phyloP scores from a whole-genome alignment of 345 rosid genomes.

The Boechera divaricarpa region DNA sequence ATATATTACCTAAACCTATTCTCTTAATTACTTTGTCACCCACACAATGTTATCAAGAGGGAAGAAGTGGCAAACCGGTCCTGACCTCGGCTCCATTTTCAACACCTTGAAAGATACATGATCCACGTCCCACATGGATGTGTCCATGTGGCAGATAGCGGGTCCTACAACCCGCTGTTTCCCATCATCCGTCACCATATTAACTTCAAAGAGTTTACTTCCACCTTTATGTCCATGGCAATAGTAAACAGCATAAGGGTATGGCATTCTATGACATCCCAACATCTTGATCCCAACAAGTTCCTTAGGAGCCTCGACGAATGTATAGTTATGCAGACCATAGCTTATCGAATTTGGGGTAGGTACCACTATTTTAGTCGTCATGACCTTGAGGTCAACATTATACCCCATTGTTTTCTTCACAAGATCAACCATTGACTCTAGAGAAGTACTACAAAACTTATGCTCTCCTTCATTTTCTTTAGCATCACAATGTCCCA shows the following conservation, averaged over 20 bases:
- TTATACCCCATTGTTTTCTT: constrained; percentile 50
- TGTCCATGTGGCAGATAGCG: constrained; percentile 81
- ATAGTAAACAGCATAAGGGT: constrained; percentile 68
- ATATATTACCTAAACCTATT: not conserved
- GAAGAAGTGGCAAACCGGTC: constrained; percentile 78
- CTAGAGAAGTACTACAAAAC: constrained; percentile 68
- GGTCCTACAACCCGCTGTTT: constrained; percentile 54
- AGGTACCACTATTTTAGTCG: constrained; percentile 46
- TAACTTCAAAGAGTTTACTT: constrained; percentile 50
- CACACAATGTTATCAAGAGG: constrained; percentile 67
- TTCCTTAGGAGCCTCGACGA: constrained; percentile 47
- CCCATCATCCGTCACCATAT: constrained; percentile 57
- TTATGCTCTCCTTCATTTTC: constrained; percentile 58
- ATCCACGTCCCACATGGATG: constrained; percentile 66
- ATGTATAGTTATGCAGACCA: constrained; percentile 56
- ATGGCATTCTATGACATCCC: constrained; percentile 72
- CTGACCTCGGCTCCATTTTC: constrained; percentile 54
- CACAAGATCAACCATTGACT: constrained; percentile 69
- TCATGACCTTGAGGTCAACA: constrained; percentile 45
- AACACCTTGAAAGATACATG: constrained; percentile 70
- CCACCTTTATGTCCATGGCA: constrained; percentile 64
- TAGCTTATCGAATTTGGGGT: constrained; percentile 24
- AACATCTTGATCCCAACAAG: constrained; percentile 46
- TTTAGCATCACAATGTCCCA: constrained; percentile 55
- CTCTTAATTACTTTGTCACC: constrained; percentile 45